Conservation (phyloP, 2,329 filamentous ascomycete genomes). For the Grosmannia serpens region DNA sequence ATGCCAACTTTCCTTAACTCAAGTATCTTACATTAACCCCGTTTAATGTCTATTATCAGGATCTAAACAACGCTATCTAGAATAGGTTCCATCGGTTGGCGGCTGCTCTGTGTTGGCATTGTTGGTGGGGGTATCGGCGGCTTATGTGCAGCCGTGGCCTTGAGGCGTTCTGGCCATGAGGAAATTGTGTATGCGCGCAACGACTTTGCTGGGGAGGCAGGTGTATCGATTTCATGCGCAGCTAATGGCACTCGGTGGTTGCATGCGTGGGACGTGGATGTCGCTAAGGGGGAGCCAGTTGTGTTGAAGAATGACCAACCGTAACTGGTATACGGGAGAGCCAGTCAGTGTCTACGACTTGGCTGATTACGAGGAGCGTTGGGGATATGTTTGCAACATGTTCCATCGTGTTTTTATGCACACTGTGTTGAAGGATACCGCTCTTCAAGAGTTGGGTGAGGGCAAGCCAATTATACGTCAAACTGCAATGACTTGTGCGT, state of each 20-base stretch:
- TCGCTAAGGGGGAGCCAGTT: slow-evolving; percentile 53
- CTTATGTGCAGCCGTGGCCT: slow-evolving; percentile 32
- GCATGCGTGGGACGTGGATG: slow-evolving; percentile 55
- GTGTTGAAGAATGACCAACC: slow-evolving; percentile 56
- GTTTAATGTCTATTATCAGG: no score
- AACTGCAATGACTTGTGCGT: no score
- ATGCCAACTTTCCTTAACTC: no score
- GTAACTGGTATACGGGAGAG: slow-evolving; percentile 59
- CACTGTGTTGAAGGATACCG: slow-evolving; percentile 50
- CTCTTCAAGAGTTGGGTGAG: slow-evolving; percentile 38
- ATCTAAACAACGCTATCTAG: not conserved
- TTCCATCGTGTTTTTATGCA: slow-evolving; percentile 62
- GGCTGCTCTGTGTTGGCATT: slow-evolving; percentile 21
- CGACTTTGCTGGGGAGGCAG: slow-evolving; percentile 57
- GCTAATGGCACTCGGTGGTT: slow-evolving; percentile 61
- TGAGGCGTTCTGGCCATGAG: slow-evolving; percentile 33
- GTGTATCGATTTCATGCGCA: slow-evolving; percentile 55
- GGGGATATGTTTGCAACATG: slow-evolving; percentile 29
- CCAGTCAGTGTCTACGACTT: slow-evolving; percentile 52
- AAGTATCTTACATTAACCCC: not conserved
- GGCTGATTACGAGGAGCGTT: slow-evolving; percentile 46
- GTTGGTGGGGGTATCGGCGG: slow-evolving; percentile 38
- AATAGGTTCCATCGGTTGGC: slow-evolving; percentile 4
- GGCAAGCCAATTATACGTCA: slow-evolving; percentile 39
- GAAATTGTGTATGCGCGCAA: slow-evolving; percentile 54